phyloP scores from a whole-genome alignment of 2,329 filamentous ascomycete species.

The Neonectria faginata region DNA sequence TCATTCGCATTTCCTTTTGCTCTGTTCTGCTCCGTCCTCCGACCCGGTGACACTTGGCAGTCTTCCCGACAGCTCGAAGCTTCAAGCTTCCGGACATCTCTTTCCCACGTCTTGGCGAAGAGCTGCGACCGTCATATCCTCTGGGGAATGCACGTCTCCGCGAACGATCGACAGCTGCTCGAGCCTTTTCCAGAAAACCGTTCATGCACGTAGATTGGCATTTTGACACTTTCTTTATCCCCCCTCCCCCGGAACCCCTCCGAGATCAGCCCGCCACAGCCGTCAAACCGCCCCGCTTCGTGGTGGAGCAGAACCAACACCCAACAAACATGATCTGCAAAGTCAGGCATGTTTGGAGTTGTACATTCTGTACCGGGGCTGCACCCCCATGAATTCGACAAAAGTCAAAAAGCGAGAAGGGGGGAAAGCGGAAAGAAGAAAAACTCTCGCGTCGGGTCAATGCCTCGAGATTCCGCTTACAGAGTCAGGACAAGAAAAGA shows the following conservation, averaged over 20 bases:
- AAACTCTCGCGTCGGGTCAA: neutral
- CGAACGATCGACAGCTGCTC: constrained; percentile 9
- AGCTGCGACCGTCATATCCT: neutral
- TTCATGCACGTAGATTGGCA: constrained; percentile 15
- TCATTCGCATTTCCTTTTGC: too few relatives aligned
- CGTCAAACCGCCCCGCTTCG: constrained; percentile 17
- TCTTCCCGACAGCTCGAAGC: neutral
- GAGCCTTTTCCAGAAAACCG: constrained; percentile 12
- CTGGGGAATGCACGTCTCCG: constrained; percentile 1
- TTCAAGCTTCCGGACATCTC: neutral
- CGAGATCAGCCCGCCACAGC: constrained; percentile 19
- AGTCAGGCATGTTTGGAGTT: neutral
- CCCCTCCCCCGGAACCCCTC: too few relatives aligned
- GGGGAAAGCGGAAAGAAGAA: neutral
- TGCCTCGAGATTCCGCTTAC: neutral
- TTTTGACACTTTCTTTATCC: neutral
- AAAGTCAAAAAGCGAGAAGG: neutral
- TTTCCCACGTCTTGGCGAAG: constrained; percentile 1
- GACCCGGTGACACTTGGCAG: neutral
- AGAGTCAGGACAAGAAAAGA: too few relatives aligned
- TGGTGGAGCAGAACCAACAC: neutral
- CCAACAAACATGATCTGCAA: neutral
- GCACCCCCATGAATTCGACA: neutral
- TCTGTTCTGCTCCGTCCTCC: neutral
- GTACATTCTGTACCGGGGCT: neutral